Evolutionary conservation across 139 green algal genomes (phyloP).

Genomic region (Diplosphaera chodatii): DNA sequence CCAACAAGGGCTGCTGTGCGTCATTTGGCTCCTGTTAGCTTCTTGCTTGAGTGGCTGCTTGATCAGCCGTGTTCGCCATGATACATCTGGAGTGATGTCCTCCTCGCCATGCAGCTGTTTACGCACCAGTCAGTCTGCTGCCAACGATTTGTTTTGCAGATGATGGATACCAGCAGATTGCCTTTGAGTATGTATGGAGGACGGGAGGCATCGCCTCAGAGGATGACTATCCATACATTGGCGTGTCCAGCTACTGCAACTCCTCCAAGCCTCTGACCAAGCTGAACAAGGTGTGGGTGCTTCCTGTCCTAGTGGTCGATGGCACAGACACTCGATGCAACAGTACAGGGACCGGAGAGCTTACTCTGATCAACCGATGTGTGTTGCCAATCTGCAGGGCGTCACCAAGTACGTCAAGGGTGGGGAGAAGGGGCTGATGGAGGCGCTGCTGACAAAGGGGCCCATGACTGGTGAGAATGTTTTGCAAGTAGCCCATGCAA

Average conservation of each 20-base stretch:
- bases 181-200: slow-evolving; percentile 31
- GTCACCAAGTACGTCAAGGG: slow-evolving; percentile 24
- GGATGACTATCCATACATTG: slow-evolving; percentile 47
- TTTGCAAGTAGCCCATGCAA: too few species aligned
- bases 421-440: slow-evolving; percentile 30
- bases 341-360: too few species aligned
- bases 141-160: neutral
- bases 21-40: neutral
- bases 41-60: neutral
- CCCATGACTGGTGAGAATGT: too few species aligned
- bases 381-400: neutral
- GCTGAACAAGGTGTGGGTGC: neutral
- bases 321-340: too few species aligned
- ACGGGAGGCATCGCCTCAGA: slow-evolving; percentile 18
- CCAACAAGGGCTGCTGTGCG: slow-evolving; percentile 1
- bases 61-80: too few species aligned
- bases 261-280: neutral
- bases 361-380: too few species aligned
- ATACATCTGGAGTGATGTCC: too few species aligned
- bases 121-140: too few species aligned
- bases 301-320: too few species aligned
- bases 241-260: slow-evolving; percentile 40
- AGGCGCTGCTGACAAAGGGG: too few species aligned
- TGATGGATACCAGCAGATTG: slow-evolving; percentile 25
- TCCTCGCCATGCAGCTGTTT: too few species aligned